Percentiles rank a stretch among this genome's conserved stretches.
Conservation (phyloP, 1,139 yeast species). For the Groenewaldozyma auringiensis region DNA sequence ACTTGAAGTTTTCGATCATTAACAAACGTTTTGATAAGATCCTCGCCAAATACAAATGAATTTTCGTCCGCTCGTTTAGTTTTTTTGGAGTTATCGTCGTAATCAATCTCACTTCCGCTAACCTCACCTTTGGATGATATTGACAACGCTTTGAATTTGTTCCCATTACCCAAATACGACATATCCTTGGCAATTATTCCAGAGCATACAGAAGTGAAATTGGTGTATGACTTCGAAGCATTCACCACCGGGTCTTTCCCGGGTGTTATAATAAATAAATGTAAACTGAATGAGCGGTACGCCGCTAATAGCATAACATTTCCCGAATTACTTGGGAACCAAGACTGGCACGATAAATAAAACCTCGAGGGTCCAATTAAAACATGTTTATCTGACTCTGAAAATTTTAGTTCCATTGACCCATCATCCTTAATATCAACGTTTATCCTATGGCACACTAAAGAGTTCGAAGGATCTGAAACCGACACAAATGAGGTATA, state of each 20-base stretch:
- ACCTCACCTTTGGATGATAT: slow-evolving; percentile 17
- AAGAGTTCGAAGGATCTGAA: background rate
- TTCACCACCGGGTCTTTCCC: background rate
- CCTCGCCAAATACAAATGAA: background rate
- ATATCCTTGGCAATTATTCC: slow-evolving; percentile 9
- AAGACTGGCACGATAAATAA: slow-evolving; percentile 5
- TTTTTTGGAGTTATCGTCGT: background rate
- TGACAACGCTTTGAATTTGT: slow-evolving; percentile 9
- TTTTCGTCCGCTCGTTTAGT: background rate
- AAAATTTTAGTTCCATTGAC: background rate
- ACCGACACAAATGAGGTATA: slow-evolving; percentile 2
- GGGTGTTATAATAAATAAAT: slow-evolving; percentile 5
- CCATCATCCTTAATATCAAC: background rate
- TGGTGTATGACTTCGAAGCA: slow-evolving; percentile 1
- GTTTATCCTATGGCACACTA: background rate
- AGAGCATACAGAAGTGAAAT: slow-evolving; percentile 8
- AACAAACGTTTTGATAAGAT: slow-evolving; percentile 5
- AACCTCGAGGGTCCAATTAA: slow-evolving; percentile 2
- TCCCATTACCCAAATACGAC: background rate
- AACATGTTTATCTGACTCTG: background rate
- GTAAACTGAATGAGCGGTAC: slow-evolving; percentile 4
- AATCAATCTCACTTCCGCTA: slow-evolving; percentile 1
- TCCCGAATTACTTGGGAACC: background rate
- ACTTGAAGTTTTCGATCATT: slow-evolving; percentile 10
- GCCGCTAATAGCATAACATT: slow-evolving; percentile 3